Conservation (phyloP, 2,329 filamentous ascomycete species). For the Xylaria sp. region DNA sequence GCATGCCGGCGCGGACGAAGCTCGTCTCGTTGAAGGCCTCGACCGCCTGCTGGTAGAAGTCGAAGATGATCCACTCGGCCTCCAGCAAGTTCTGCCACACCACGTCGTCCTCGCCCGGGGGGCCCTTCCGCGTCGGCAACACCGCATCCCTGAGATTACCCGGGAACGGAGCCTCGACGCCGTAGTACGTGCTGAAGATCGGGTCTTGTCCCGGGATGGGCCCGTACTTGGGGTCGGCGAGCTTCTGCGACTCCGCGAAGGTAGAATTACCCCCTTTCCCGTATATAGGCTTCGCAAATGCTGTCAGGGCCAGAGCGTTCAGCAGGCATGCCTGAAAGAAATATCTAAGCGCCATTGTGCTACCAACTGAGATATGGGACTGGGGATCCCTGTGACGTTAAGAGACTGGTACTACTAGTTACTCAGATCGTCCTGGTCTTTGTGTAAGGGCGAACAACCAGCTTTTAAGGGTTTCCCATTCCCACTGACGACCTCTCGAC, state of each 20-base stretch:
- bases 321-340: slow-evolving; percentile 24
- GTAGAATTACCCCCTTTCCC: slow-evolving; percentile 6
- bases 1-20: slow-evolving; percentile 37
- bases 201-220: slow-evolving; percentile 38
- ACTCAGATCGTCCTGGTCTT: background rate
- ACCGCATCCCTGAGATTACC: slow-evolving; percentile 41
- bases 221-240: slow-evolving; percentile 33
- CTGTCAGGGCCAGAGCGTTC: slow-evolving; percentile 15
- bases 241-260: slow-evolving; percentile 25
- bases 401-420: slow-evolving; percentile 7
- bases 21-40: slow-evolving; percentile 42
- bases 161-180: slow-evolving; percentile 40
- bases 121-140: slow-evolving; percentile 27
- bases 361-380: background rate
- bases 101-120: slow-evolving; percentile 43
- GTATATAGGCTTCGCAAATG: slow-evolving; percentile 15
- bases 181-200: slow-evolving; percentile 39
- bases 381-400: slow-evolving; percentile 2
- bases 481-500: slow-evolving; percentile 12
- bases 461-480: slow-evolving; percentile 22
- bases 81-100: slow-evolving; percentile 48
- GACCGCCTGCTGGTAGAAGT: slow-evolving; percentile 46
- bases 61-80: slow-evolving; percentile 49
- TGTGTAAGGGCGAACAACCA: slow-evolving; percentile 1
- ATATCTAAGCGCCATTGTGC: slow-evolving; percentile 23